Evolutionary conservation across 352 stramenopile genomes (phyloP).

Genomic region (Phytophthora pini): DNA sequence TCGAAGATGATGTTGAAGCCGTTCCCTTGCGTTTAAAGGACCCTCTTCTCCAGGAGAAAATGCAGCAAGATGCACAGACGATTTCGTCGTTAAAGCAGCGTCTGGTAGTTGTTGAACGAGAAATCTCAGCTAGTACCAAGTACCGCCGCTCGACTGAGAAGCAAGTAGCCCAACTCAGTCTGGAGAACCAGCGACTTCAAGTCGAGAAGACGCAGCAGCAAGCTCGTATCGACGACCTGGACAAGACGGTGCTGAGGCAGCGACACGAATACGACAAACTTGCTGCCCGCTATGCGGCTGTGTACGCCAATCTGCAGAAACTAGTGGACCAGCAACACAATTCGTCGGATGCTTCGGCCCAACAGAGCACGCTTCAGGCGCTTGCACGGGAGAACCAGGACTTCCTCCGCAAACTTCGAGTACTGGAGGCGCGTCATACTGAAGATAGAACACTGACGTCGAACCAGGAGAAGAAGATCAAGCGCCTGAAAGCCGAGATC

Average conservation of each 20-base stretch:
- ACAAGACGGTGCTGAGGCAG: slow-evolving; percentile 53
- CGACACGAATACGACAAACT: slow-evolving; percentile 75
- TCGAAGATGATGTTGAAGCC: no score
- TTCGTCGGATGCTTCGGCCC: slow-evolving; percentile 8
- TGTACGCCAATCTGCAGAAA: slow-evolving; percentile 67
- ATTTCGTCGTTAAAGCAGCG: slow-evolving; percentile 59
- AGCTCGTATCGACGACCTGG: slow-evolving; percentile 51
- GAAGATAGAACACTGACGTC: slow-evolving; percentile 64
- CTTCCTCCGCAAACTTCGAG: slow-evolving; percentile 62
- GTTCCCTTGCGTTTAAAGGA: slow-evolving; percentile 14
- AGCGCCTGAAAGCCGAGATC: slow-evolving; percentile 70
- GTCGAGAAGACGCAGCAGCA: slow-evolving; percentile 45
- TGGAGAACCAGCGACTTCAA: slow-evolving; percentile 50
- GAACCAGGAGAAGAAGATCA: slow-evolving; percentile 76
- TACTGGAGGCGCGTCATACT: slow-evolving; percentile 60
- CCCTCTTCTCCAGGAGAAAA: slow-evolving; percentile 29
- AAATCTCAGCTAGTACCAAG: slow-evolving; percentile 33
- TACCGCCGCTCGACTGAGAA: slow-evolving; percentile 45
- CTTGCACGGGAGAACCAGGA: slow-evolving; percentile 79
- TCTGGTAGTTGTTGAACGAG: slow-evolving; percentile 52
- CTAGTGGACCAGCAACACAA: slow-evolving; percentile 48
- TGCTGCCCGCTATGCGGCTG: slow-evolving; percentile 56
- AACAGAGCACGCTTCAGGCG: slow-evolving; percentile 60
- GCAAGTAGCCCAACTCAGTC: slow-evolving; percentile 40
- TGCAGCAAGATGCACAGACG: slow-evolving; percentile 41